phyloP scores from a whole-genome alignment of 169 alveolate species.

The Besnoitia besnoiti region DNA sequence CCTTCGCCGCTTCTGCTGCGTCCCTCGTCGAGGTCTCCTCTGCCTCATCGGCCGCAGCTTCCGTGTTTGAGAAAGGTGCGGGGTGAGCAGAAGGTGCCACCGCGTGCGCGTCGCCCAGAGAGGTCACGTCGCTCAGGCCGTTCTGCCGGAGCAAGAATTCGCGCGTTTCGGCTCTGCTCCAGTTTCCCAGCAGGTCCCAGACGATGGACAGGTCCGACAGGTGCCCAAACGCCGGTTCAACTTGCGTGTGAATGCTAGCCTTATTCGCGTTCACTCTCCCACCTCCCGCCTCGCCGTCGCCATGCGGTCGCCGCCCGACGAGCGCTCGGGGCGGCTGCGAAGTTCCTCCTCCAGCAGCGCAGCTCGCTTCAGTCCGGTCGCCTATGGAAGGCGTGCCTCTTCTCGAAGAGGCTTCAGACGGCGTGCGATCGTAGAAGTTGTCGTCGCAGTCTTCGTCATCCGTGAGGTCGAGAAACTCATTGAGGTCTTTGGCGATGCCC shows the following conservation, averaged over 20 bases:
- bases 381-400: not conserved
- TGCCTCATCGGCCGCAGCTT: not conserved
- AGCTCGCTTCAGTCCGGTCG: not conserved
- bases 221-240: not conserved
- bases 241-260: not conserved
- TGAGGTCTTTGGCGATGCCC: conserved; percentile 3
- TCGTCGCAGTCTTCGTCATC: not conserved
- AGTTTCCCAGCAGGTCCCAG: conserved; percentile 30
- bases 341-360: no score
- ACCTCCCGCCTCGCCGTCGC: no score
- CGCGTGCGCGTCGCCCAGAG: not conserved
- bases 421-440: not conserved
- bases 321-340: no score
- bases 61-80: no score
- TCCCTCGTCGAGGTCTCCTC: not conserved
- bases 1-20: not conserved
- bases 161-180: conserved; percentile 29
- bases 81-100: no score
- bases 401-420: not conserved
- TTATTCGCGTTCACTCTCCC: no score
- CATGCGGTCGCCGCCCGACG: no score
- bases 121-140: not conserved
- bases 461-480: conserved; percentile 10
- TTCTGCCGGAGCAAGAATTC: not conserved
- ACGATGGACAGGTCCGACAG: conserved; percentile 5